A percentile compares a stretch with the other conserved stretches of the same genome.
Evolutionary conservation across 306 rosid genomes (phyloP).

Genomic region (Potentilla sterilis): DNA sequence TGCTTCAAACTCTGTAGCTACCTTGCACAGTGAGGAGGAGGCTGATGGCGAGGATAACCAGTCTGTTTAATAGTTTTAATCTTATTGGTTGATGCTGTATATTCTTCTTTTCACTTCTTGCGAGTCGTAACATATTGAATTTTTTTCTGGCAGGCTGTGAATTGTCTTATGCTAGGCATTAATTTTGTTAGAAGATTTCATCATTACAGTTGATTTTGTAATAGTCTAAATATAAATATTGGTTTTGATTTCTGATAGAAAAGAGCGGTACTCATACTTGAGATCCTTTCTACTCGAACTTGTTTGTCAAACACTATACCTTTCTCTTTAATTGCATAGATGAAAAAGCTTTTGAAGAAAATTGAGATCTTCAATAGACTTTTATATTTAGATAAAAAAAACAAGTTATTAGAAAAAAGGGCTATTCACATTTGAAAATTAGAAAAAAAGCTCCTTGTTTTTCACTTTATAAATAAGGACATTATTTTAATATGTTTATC

Average conservation of each 20-base stretch:
- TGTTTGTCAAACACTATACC: not conserved
- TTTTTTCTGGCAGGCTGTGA: slow-evolving; percentile 25
- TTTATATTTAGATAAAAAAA: too few species aligned
- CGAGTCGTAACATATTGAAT: slow-evolving; percentile 25
- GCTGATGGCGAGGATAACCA: slow-evolving; percentile 34
- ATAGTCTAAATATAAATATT: not conserved
- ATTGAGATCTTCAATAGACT: too few species aligned
- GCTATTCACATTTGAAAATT: too few species aligned
- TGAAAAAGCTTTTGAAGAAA: not conserved
- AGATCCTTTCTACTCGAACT: not conserved
- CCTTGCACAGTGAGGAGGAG: slow-evolving; percentile 39
- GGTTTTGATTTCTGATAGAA: not conserved
- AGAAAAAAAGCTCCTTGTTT: too few species aligned
- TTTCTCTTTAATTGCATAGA: not conserved
- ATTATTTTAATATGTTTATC: too few species aligned
- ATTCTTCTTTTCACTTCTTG: slow-evolving; percentile 27
- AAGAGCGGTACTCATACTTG: not conserved
- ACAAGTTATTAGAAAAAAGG: too few species aligned
- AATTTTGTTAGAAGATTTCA: not conserved
- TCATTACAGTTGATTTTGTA: not conserved
- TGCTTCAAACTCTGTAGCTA: slow-evolving; percentile 55
- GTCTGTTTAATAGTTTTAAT: slow-evolving; percentile 30
- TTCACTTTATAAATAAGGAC: too few species aligned
- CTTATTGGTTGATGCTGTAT: slow-evolving; percentile 11
- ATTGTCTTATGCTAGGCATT: not conserved